phyloP scores from a whole-genome alignment of 352 stramenopile genomes.

The Blastocystis sp. region DNA sequence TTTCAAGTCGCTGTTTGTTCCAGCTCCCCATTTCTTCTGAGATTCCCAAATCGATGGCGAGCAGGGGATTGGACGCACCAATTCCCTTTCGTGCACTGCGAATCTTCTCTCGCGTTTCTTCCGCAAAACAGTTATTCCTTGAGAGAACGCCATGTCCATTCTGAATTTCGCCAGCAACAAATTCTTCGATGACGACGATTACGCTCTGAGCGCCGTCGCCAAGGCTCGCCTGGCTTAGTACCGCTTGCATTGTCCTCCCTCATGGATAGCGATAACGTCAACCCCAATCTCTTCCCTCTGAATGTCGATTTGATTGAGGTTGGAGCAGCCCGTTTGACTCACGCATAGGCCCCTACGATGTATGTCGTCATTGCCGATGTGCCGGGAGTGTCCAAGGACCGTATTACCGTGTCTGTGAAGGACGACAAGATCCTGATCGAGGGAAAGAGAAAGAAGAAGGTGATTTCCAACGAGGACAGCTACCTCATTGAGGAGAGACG shows the following conservation, averaged over 20 bases:
- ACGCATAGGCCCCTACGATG: conserved; percentile 9
- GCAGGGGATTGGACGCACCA: neutral
- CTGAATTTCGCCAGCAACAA: conserved; percentile 67
- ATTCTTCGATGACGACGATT: conserved; percentile 70
- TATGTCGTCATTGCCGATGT: conserved; percentile 66
- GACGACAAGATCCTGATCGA: conserved; percentile 57
- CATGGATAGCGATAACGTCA: neutral
- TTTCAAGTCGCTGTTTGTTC: too few species aligned
- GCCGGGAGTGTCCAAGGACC: conserved; percentile 54
- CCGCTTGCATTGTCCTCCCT: neutral
- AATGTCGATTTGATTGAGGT: conserved; percentile 65
- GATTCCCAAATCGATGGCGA: too few species aligned
- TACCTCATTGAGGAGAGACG: conserved; percentile 61
- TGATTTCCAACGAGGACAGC: conserved; percentile 44
- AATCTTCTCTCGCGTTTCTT: neutral
- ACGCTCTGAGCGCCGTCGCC: conserved; percentile 39
- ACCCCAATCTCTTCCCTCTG: conserved; percentile 22
- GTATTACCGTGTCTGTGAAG: conserved; percentile 18
- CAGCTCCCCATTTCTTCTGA: too few species aligned
- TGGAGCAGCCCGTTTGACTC: neutral
- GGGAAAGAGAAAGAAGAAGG: conserved; percentile 67
- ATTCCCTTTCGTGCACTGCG: neutral
- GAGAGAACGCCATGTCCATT: conserved; percentile 29
- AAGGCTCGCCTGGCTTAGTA: conserved; percentile 39
- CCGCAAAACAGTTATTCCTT: neutral